Conservation (phyloP, 495 filamentous ascomycete species). For the Aspergillus carlsbadensis region DNA sequence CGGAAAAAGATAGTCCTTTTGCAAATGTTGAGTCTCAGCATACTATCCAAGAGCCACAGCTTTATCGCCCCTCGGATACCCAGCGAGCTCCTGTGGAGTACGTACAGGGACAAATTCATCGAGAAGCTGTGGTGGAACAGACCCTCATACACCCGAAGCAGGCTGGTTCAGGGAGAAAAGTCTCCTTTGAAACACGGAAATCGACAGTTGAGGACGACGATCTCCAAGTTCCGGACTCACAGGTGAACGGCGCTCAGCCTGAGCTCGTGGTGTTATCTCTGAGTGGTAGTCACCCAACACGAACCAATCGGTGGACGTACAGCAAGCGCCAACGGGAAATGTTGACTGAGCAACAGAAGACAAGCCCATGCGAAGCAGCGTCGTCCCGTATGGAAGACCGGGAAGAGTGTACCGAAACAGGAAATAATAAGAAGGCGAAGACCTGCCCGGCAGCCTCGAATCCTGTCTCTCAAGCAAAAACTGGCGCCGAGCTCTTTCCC, state of each 20-base stretch:
- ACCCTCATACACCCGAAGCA: constrained; percentile 4
- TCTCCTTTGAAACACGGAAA: constrained; percentile 26
- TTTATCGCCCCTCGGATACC: neutral
- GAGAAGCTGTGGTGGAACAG: neutral
- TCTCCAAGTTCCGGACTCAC: neutral
- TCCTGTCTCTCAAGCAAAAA: constrained; percentile 2
- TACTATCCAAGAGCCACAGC: neutral
- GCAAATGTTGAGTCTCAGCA: neutral
- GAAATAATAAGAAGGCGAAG: constrained; percentile 13
- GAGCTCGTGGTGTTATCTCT: neutral
- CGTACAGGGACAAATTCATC: neutral
- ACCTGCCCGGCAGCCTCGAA: neutral
- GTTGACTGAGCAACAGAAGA: neutral
- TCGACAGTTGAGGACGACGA: neutral
- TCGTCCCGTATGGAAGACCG: neutral
- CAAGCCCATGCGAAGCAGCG: neutral
- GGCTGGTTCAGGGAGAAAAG: constrained; percentile 16
- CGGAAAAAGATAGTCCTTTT: neutral
- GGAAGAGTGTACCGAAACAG: neutral
- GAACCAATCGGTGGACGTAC: constrained; percentile 22
- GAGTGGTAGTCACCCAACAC: neutral
- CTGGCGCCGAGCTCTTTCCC: constrained; percentile 12
- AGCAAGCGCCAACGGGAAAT: constrained; percentile 16
- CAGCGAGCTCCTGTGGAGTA: neutral
- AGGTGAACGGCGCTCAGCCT: neutral